phyloP scores from a whole-genome alignment of 1,139 yeast species.

The Pichia sp. region DNA sequence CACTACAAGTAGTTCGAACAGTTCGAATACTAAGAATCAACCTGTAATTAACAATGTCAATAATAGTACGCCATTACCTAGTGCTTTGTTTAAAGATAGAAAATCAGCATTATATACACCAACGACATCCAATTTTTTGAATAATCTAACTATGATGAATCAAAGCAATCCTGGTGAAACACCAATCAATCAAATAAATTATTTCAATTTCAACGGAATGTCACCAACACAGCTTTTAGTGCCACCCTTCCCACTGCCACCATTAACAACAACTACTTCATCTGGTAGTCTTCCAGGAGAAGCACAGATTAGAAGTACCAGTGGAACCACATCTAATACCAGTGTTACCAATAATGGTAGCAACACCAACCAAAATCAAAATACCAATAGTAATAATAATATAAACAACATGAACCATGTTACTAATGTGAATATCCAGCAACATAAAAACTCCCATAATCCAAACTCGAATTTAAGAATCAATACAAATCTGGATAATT shows the following conservation, averaged over 20 bases:
- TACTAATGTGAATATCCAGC: neutral
- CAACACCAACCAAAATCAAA: no score
- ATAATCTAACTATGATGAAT: slow-evolving; percentile 6
- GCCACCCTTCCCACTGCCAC: slow-evolving; percentile 20
- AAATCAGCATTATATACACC: slow-evolving; percentile 12
- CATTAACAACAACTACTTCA: slow-evolving; percentile 3
- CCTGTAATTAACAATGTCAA: neutral
- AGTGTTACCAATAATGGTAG: no score
- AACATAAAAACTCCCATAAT: no score
- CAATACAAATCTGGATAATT: neutral
- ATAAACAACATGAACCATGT: neutral
- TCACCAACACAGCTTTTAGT: slow-evolving; percentile 30
- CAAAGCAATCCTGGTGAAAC: slow-evolving; percentile 8
- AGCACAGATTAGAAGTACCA: no score
- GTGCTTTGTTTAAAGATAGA: slow-evolving; percentile 12
- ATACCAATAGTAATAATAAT: no score
- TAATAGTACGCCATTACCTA: slow-evolving; percentile 12
- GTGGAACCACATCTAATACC: no score
- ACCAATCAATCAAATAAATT: slow-evolving; percentile 29
- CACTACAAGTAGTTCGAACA: slow-evolving; percentile 2
- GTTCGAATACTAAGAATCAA: neutral
- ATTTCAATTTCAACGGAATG: slow-evolving; percentile 28
- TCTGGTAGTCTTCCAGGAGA: neutral
- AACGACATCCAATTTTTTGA: slow-evolving; percentile 9
- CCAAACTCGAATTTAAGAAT: neutral